phyloP scores from a whole-genome alignment of 2,329 filamentous ascomycete genomes.

The Cryoendolithus antarcticus region DNA sequence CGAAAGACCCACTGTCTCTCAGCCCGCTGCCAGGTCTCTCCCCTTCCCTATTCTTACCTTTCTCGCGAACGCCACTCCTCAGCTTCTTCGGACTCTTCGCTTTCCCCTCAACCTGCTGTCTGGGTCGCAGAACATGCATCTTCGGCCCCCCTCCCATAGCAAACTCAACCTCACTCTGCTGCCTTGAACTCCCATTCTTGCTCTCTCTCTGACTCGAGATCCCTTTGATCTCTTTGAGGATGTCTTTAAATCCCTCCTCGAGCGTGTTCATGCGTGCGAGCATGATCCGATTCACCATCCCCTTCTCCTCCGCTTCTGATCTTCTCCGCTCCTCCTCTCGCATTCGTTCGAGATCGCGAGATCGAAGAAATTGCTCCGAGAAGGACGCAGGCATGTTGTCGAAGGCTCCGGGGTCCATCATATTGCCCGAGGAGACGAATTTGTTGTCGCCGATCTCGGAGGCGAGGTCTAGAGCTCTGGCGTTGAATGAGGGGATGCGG shows the following conservation, averaged over 20 bases:
- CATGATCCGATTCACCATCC: constrained; percentile 68
- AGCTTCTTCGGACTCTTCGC: constrained; percentile 17
- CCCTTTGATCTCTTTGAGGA: constrained; percentile 25
- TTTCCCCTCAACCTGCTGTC: constrained; percentile 3
- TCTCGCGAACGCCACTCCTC: constrained; percentile 8
- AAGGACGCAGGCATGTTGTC: constrained; percentile 22
- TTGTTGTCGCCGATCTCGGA: constrained; percentile 57
- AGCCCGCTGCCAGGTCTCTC: constrained; percentile 4
- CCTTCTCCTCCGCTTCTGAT: constrained; percentile 43
- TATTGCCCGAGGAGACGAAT: constrained; percentile 47
- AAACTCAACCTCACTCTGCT: constrained; percentile 18
- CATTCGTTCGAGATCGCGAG: constrained; percentile 40
- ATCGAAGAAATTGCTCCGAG: constrained; percentile 37
- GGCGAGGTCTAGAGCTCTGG: constrained; percentile 50
- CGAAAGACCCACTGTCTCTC: not conserved
- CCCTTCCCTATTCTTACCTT: constrained; percentile 12
- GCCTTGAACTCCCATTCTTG: constrained; percentile 10
- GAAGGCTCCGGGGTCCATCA: constrained; percentile 28
- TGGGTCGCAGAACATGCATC: not conserved
- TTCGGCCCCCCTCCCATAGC: constrained; percentile 2
- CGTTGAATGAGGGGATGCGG: constrained; percentile 52
- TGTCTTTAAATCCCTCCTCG: constrained; percentile 79
- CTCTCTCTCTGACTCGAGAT: constrained; percentile 7
- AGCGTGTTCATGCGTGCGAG: constrained; percentile 84
- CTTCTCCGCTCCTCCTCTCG: constrained; percentile 25